A percentile compares a stretch with the other conserved stretches of the same genome.
phyloP scores from a whole-genome alignment of 139 green algal genomes.

The Penium margaritaceum region DNA sequence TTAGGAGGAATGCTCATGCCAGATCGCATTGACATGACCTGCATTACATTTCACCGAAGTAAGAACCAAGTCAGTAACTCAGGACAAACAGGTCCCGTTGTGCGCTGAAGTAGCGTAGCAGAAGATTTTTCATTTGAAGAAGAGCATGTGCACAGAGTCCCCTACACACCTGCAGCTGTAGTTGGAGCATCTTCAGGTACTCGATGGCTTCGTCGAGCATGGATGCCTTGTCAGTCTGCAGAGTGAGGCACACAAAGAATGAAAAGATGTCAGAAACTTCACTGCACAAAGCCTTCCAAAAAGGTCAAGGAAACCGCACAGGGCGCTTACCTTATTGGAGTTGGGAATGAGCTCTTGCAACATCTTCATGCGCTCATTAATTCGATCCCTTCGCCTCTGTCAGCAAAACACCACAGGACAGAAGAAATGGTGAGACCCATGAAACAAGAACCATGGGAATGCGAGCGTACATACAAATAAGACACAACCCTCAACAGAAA shows the following conservation, averaged over 20 bases:
- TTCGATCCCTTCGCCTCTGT: conserved; percentile 38
- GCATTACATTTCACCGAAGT: no score
- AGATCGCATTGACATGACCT: conserved; percentile 4
- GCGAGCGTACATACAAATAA: not conserved
- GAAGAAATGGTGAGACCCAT: not conserved
- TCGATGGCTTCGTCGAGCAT: conserved; percentile 46
- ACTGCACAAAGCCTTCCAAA: not conserved
- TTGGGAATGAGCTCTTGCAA: conserved; percentile 46
- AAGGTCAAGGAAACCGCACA: not conserved
- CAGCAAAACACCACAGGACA: not conserved
- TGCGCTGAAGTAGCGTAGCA: no score
- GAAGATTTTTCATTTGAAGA: no score
- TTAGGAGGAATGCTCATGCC: conserved; percentile 3
- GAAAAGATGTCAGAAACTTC: not conserved
- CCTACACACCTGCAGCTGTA: conserved; percentile 45
- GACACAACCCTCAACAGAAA: not conserved
- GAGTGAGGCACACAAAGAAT: not conserved
- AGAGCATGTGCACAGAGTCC: no score
- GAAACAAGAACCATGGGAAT: not conserved
- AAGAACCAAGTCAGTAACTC: no score
- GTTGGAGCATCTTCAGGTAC: conserved; percentile 46
- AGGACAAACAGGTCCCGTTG: no score
- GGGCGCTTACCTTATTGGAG: conserved; percentile 40
- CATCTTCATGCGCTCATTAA: conserved; percentile 44
- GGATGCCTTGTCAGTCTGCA: conserved; percentile 44